A percentile compares a stretch with the other conserved stretches of the same genome.
These are phyloP conservation scores for Scheffersomyces titani DNA, from an alignment of 1,139 yeast genomes.

Conservation along the genomic window DNA sequence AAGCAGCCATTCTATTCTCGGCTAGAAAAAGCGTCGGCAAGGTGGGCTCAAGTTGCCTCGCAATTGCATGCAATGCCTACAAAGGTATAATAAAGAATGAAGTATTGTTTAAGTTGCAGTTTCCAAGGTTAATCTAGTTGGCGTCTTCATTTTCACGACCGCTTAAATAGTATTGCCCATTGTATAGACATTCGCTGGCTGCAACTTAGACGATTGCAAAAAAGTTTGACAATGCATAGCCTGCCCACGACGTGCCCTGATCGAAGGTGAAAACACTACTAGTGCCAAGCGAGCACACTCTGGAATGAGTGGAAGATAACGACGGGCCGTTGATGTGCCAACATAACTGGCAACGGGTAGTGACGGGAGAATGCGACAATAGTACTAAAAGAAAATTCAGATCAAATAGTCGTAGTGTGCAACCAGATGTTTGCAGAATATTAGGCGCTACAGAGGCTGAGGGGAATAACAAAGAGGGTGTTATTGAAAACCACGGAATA, in stretches of 20 bases:
- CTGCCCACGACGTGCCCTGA: neutral
- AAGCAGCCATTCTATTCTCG: neutral
- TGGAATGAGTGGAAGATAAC: neutral
- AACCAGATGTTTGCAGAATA: neutral
- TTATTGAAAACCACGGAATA: neutral
- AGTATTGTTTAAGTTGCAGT: neutral
- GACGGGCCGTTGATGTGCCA: neutral
- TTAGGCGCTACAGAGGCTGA: neutral
- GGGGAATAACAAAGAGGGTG: neutral
- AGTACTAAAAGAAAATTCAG: neutral
- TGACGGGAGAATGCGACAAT: neutral
- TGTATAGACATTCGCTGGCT: neutral
- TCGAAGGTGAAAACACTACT: neutral
- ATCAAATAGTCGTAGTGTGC: neutral
- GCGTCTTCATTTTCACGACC: neutral
- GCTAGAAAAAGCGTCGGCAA: neutral
- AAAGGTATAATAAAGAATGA: neutral
- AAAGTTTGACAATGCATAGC: neutral
- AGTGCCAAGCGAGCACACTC: neutral
- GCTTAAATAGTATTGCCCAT: neutral
- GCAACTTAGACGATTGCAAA: neutral
- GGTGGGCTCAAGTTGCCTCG: neutral
- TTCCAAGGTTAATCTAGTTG: neutral
- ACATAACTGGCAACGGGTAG: neutral
- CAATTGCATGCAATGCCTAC: neutral